Base-by-base conservation (phyloP, 768 basidiomycete genomes). In the Amyloporia xantha region DNA sequence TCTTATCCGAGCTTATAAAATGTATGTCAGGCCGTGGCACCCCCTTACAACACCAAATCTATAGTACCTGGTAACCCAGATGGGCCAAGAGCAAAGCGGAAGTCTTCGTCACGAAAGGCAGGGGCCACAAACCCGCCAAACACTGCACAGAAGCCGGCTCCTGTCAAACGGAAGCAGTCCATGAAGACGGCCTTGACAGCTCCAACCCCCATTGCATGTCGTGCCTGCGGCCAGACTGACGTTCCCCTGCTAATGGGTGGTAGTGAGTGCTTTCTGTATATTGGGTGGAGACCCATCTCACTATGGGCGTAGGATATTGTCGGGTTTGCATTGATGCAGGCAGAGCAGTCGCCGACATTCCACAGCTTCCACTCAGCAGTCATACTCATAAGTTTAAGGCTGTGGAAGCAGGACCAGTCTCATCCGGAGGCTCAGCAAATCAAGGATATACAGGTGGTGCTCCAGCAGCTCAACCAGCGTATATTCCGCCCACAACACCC, bases 181-280 rank as follows among this genome's bases (percentile, higher is more conserved):
- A 39, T 66, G 0, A 71, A 71, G 26, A 45, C 60, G 1, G 73
- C 70, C 48, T 42, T 54, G 9, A 60, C 61, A 37, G 39, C 70
- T 12, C 71, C 77, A 9, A 67, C 70, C 1, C 65, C 68, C 37
- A 79, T 79, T 6, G 67, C 73, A 26, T 89, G 86, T 53, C 66
- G 73, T 33, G 66, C 76, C 5, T 89, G 86, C 62, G 75, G 76
- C 38, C 74, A 78, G 60, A 77, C 74, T 13, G 82, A 85, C 58
- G 86, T 88, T 12, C 86, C 86, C 5, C 70, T 89, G n/a, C 77
- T 87, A 45, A 71, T 82, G 61, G 84, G 84, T 49, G 86, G 86
- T 36, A 74, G 86, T 87, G 55, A 73, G 85, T 74, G 19, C 36
- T 20, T 11, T 20, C 20, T 12, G 3, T 27, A 44, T 9, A 48